Base-by-base conservation (phyloP, 2,329 filamentous ascomycete species). In the Metarhizium guizhouense region DNA sequence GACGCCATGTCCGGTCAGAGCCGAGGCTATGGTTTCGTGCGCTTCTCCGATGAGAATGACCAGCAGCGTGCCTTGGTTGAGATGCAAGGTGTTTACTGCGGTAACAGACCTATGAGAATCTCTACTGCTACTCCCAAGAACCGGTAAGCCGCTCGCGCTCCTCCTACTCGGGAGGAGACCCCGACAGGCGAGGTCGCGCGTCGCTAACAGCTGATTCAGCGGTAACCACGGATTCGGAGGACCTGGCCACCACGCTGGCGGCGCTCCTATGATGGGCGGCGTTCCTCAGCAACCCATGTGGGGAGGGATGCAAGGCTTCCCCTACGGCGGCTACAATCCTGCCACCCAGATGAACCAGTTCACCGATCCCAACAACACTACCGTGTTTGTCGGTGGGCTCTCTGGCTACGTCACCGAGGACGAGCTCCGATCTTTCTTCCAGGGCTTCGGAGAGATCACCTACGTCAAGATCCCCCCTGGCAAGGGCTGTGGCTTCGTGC, bases 391-490 rank as follows among this genome's bases (percentile, higher is more conserved):
- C 55, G 94, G 94, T 62, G 94, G 94, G 54, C 84, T 99, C 5
- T 96, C 92, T 42, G 94, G 94, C 62, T 99, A 99, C 67, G 94
- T 99, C 60, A 99, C 94, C 51, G 94, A 99, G 78, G 94, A 99
- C 67, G 94, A 99, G 79, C 87, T 99, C n/a, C 90, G 94, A 60
- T 96, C 92, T 0, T 99, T 99, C 83, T 99, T 99, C 86, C 94
- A 99, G 74, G 94, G 94, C 65, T 99, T 99, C 62, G 94, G 94
- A 58, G 94, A 99, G 72, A 99, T 99, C 70, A 99, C 94, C 66
- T 99, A 99, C 72, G 94, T 99, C 78, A 99, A 99, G 85, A 99
- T 99, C 57, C 94, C 94, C 54, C 93, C 94, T 61, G 94, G 94
- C 76, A 99, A 99, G 83, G 94, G 94, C 64, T 99, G 94, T 68